Conservation (phyloP, 192 early-diverging fungal genomes). For the Gaertneriomyces sp. region DNA sequence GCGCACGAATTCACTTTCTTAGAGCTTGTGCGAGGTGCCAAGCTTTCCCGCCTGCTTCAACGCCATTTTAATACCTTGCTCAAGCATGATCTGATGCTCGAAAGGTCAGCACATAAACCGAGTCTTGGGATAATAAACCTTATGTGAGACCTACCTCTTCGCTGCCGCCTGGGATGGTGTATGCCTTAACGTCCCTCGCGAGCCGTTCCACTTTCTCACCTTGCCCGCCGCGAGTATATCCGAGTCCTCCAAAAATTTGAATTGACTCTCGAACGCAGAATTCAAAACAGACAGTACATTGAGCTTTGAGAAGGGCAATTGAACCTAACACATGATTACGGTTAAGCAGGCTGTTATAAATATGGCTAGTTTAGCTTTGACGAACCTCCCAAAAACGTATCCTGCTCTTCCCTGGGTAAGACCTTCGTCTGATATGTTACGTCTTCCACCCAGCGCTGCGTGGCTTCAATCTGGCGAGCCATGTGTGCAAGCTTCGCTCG, state of each 20-base stretch:
- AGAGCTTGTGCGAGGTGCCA: not conserved
- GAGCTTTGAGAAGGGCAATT: conserved; percentile 71
- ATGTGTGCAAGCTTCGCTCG: conserved; percentile 64
- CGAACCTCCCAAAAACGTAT: conserved; percentile 25
- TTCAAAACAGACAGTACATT: conserved; percentile 66
- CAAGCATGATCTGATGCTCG: conserved; percentile 30
- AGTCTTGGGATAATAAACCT: no score
- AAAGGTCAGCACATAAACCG: no score
- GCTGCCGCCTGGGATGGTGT: conserved; percentile 35
- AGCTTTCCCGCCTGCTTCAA: conserved; percentile 1
- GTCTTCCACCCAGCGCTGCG: conserved; percentile 68
- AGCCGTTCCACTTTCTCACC: conserved; percentile 33
- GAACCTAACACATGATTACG: conserved; percentile 38
- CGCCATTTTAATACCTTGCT: conserved; percentile 31
- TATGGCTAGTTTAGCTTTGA: not conserved
- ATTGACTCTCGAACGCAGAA: conserved; percentile 71
- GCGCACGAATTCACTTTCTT: no score
- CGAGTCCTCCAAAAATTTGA: conserved; percentile 73
- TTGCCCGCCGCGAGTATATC: conserved; percentile 59
- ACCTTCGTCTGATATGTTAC: conserved; percentile 64
- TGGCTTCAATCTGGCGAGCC: conserved; percentile 72
- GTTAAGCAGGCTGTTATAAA: not conserved
- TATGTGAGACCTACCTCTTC: conserved; percentile 27
- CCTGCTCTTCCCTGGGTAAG: conserved; percentile 34
- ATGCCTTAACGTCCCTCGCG: conserved; percentile 35